These are phyloP conservation scores for Vaccinium macrocarpon DNA, from an alignment of 148 eudicot genomes.

Conservation along the genomic window DNA sequence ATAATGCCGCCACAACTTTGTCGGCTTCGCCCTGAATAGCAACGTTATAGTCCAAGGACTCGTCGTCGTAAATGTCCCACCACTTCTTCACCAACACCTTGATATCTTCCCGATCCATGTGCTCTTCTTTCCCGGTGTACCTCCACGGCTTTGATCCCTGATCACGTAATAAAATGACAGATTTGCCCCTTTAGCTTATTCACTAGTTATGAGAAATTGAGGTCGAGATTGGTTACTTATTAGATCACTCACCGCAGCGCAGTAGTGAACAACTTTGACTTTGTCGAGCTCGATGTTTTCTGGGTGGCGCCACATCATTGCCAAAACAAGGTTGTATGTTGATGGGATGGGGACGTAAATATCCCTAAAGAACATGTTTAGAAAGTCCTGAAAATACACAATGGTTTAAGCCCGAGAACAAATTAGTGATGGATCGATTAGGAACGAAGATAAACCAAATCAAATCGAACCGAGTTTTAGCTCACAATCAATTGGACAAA, in stretches of 20 bases:
- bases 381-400: conserved; percentile 31
- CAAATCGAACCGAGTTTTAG: too few relatives aligned
- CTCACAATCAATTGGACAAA: too few relatives aligned
- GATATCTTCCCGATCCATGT: conserved; percentile 67
- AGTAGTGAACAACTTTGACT: conserved; percentile 51
- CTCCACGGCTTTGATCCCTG: conserved; percentile 86
- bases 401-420: neutral
- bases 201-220: neutral
- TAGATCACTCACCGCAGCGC: conserved; percentile 32
- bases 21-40: neutral
- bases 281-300: conserved; percentile 30
- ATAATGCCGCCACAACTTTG: conserved; percentile 5
- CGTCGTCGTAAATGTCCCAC: conserved; percentile 68
- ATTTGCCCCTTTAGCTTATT: neutral
- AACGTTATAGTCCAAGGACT: conserved; percentile 35
- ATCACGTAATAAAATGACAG: neutral
- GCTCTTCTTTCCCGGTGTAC: conserved; percentile 63
- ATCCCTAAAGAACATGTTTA: conserved; percentile 49
- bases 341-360: conserved; percentile 38
- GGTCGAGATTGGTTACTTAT: neutral
- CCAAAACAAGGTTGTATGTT: conserved; percentile 39
- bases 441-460: too few relatives aligned
- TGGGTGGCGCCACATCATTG: conserved; percentile 59
- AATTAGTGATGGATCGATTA: neutral
- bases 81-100: conserved; percentile 60